Evolutionary conservation across 306 rosid species (phyloP).

Genomic region (Prinsepia uniflora): DNA sequence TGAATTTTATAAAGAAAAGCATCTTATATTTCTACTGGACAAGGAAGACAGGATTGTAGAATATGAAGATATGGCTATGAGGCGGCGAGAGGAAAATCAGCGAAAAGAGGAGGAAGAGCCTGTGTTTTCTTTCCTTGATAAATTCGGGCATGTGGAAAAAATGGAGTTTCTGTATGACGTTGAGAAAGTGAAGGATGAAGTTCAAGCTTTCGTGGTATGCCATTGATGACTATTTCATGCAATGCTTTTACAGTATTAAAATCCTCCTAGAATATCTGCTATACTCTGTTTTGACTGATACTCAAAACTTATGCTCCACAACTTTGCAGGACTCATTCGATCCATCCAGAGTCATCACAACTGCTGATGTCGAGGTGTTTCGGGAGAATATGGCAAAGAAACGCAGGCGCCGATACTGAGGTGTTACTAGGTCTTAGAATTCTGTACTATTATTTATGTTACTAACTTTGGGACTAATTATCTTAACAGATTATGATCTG

Average conservation of each 20-base stretch:
- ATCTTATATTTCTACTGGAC: constrained; percentile 59
- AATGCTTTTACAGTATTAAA: not conserved
- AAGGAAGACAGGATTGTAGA: constrained; percentile 83
- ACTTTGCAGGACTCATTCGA: constrained; percentile 74
- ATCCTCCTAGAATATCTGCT: not conserved
- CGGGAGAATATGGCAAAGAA: constrained; percentile 82
- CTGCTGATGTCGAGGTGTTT: constrained; percentile 77
- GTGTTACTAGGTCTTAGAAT: constrained; percentile 22
- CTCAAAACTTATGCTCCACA: constrained; percentile 20
- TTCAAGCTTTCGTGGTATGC: constrained; percentile 76
- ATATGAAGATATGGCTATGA: constrained; percentile 83
- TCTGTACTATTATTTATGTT: constrained; percentile 11
- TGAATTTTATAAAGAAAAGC: constrained; percentile 53
- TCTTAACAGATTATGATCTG: constrained; percentile 1
- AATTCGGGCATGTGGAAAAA: constrained; percentile 88
- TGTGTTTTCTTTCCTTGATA: constrained; percentile 56
- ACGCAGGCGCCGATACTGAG: constrained; percentile 71
- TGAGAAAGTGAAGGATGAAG: constrained; percentile 84
- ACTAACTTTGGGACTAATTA: constrained; percentile 3
- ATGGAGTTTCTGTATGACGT: constrained; percentile 86
- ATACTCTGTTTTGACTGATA: not conserved
- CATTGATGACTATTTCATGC: not conserved
- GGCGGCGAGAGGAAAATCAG: constrained; percentile 75
- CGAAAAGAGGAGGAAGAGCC: constrained; percentile 68
- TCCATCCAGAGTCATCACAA: constrained; percentile 75